These are phyloP conservation scores for Backusella australiensis DNA, from an alignment of 192 early-diverging fungal species.

Conservation along the genomic window DNA sequence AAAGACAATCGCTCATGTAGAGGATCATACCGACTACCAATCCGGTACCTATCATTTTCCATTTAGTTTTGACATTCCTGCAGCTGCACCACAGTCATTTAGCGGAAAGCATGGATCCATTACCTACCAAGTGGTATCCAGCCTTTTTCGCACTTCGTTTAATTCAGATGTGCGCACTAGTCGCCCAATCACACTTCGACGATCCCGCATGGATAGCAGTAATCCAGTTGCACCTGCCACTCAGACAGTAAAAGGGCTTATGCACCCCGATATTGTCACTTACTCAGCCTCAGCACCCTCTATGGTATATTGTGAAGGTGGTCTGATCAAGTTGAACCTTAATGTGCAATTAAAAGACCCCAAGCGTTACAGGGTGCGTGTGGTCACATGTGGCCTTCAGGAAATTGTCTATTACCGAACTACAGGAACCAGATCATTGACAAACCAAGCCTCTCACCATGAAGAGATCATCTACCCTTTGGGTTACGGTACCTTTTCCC, in stretches of 20 bases:
- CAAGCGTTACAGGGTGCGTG: not conserved
- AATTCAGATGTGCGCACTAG: constrained; percentile 35
- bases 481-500: constrained; percentile 23
- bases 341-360: constrained; percentile 17
- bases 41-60: constrained; percentile 21
- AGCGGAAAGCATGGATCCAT: constrained; percentile 44
- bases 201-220: constrained; percentile 32
- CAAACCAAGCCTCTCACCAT: not conserved
- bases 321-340: constrained; percentile 26
- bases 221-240: not conserved
- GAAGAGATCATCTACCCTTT: constrained; percentile 30
- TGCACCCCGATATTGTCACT: not conserved
- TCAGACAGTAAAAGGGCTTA: constrained; percentile 12
- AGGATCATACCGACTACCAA: not conserved
- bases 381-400: constrained; percentile 31
- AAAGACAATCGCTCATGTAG: not conserved
- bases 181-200: constrained; percentile 39
- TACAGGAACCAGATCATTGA: constrained; percentile 17
- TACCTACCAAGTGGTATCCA: constrained; percentile 35
- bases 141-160: constrained; percentile 34
- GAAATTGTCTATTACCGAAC: constrained; percentile 32
- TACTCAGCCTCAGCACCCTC: constrained; percentile 29
- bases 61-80: constrained; percentile 18
- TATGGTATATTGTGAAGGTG: constrained; percentile 37
- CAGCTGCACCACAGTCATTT: constrained; percentile 37